Evolutionary conservation across 805 yeast species (phyloP).

Genomic region (Lipomyces sp.): DNA sequence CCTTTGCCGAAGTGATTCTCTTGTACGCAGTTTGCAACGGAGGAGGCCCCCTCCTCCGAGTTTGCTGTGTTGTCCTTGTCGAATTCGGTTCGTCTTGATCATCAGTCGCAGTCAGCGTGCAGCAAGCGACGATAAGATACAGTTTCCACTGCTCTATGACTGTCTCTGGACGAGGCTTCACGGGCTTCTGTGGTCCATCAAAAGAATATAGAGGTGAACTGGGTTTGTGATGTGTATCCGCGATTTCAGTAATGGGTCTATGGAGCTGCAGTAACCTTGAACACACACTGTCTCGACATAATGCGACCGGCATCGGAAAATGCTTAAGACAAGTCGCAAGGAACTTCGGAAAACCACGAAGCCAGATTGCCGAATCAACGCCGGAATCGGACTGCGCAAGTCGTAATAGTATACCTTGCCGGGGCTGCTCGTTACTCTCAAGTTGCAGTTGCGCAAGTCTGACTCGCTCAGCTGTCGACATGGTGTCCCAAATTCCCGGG

Average conservation of each 20-base stretch:
- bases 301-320: conserved; percentile 91
- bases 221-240: conserved; percentile 29
- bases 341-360: conserved; percentile 75
- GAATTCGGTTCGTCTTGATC: conserved; percentile 66
- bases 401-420: conserved; percentile 61
- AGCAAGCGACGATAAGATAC: conserved; percentile 85
- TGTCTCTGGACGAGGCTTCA: conserved; percentile 49
- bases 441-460: conserved; percentile 57
- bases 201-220: conserved; percentile 19
- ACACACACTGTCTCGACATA: conserved; percentile 88
- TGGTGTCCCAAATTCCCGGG: conserved; percentile 41
- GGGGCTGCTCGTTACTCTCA: conserved; percentile 41
- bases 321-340: conserved; percentile 66
- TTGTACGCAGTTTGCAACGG: conserved; percentile 47
- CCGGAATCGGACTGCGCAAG: conserved; percentile 91
- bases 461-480: conserved; percentile 67
- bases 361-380: conserved; percentile 96
- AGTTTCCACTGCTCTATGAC: conserved; percentile 84
- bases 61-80: conserved; percentile 62
- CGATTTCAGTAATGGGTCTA: conserved; percentile 36
- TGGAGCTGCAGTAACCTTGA: conserved; percentile 77
- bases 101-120: conserved; percentile 82
- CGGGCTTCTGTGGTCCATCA: conserved; percentile 35
- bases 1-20: conserved; percentile 78
- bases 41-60: conserved; percentile 13